phyloP scores from a whole-genome alignment of 2,329 filamentous ascomycete genomes.

The Paracamarosporium sp. region DNA sequence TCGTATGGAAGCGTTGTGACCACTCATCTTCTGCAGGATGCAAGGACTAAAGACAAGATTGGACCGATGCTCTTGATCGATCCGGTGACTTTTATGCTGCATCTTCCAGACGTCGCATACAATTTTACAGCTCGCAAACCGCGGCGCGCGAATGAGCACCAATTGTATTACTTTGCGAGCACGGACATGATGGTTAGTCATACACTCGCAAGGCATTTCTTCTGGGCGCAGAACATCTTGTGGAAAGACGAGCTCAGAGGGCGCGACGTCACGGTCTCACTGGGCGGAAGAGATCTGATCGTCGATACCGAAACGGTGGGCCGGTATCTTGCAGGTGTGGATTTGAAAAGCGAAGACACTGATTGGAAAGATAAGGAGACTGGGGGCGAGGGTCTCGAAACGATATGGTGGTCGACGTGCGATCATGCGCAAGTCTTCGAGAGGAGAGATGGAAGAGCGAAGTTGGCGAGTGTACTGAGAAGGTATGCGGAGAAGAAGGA shows the following conservation, averaged over 20 bases:
- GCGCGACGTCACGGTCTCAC: slow-evolving; percentile 61
- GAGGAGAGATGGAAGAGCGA: slow-evolving; percentile 27
- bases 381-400: slow-evolving; percentile 57
- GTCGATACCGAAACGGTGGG: slow-evolving; percentile 66
- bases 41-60: slow-evolving; percentile 54
- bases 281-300: slow-evolving; percentile 69
- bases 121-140: slow-evolving; percentile 62
- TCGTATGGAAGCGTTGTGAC: slow-evolving; percentile 69
- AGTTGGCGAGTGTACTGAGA: slow-evolving; percentile 32
- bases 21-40: slow-evolving; percentile 65
- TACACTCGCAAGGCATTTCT: slow-evolving; percentile 70
- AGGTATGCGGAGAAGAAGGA: slow-evolving; percentile 26
- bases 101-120: slow-evolving; percentile 73
- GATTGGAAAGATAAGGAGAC: slow-evolving; percentile 44
- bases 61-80: slow-evolving; percentile 63
- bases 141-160: slow-evolving; percentile 68
- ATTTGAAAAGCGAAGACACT: slow-evolving; percentile 34
- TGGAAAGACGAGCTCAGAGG: slow-evolving; percentile 70
- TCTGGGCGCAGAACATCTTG: slow-evolving; percentile 73
- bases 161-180: slow-evolving; percentile 74
- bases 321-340: slow-evolving; percentile 59
- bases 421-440: slow-evolving; percentile 67
- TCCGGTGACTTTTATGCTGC: slow-evolving; percentile 71
- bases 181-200: slow-evolving; percentile 72
- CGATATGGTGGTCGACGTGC: slow-evolving; percentile 66